These are phyloP conservation scores for Endothia cerciana DNA, from an alignment of 2,329 filamentous ascomycete species.

Conservation along the genomic window DNA sequence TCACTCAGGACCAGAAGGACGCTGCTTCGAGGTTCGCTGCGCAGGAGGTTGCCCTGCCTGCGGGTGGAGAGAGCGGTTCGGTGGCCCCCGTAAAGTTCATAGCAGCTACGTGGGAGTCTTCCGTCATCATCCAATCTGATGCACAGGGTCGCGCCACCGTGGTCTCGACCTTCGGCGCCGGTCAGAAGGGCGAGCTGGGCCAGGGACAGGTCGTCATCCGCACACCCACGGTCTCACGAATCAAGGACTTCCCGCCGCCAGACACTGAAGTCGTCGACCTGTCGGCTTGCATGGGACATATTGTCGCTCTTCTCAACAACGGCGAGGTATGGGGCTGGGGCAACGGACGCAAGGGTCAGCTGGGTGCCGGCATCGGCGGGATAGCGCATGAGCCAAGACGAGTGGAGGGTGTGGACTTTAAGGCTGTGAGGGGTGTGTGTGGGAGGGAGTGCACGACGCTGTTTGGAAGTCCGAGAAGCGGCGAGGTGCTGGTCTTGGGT, in stretches of 20 bases:
- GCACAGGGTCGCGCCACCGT: constrained; percentile 45
- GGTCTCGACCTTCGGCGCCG: constrained; percentile 68
- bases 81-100: constrained; percentile 46
- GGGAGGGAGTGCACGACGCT: constrained; percentile 87
- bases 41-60: constrained; percentile 10
- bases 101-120: constrained; percentile 80
- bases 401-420: constrained; percentile 63
- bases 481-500: constrained; percentile 70
- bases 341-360: constrained; percentile 80
- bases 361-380: constrained; percentile 60
- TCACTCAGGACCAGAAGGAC: constrained; percentile 31
- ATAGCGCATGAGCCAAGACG: constrained; percentile 63
- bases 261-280: constrained; percentile 65
- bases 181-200: constrained; percentile 74
- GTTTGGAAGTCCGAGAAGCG: constrained; percentile 57
- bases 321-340: constrained; percentile 90
- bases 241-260: constrained; percentile 66
- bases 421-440: constrained; percentile 70
- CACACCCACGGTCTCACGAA: constrained; percentile 49
- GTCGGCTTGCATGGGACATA: constrained; percentile 77
- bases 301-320: constrained; percentile 71
- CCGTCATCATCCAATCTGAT: constrained; percentile 61
- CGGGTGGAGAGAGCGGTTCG: background rate
- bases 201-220: constrained; percentile 58
- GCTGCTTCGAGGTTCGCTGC: background rate